These are phyloP conservation scores for Monilinia fructigena DNA, from an alignment of 2,329 filamentous ascomycete species.

Conservation along the genomic window DNA sequence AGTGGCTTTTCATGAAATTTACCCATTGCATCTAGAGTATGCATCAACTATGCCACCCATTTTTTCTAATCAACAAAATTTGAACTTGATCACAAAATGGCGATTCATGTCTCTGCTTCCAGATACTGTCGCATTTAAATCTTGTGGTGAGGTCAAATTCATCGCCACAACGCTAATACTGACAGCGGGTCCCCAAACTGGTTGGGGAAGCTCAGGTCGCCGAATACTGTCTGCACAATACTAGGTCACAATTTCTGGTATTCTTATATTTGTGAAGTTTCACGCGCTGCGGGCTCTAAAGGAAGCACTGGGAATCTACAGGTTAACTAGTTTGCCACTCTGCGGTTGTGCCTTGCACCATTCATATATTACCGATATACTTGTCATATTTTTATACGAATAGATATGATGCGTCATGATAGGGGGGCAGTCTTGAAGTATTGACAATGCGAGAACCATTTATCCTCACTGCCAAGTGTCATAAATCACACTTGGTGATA, in stretches of 20 bases:
- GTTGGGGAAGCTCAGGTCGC: slow-evolving; percentile 14
- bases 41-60: background rate
- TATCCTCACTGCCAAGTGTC: background rate
- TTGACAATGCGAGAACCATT: background rate
- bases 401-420: background rate
- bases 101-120: background rate
- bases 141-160: background rate
- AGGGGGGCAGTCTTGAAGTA: background rate
- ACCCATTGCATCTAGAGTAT: background rate
- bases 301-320: slow-evolving; percentile 2
- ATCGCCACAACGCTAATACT: background rate
- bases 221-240: slow-evolving; percentile 7
- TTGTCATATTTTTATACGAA: background rate
- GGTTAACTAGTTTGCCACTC: slow-evolving; percentile 16
- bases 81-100: background rate
- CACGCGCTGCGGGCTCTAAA: slow-evolving; percentile 5
- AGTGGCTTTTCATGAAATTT: background rate
- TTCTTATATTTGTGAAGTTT: slow-evolving; percentile 12
- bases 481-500: background rate
- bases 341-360: background rate
- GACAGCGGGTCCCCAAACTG: slow-evolving; percentile 8
- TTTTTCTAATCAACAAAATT: background rate
- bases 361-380: background rate
- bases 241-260: background rate
- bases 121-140: background rate